Conservation (phyloP, 495 filamentous ascomycete genomes). For the Thermothielavioides terrestris region DNA sequence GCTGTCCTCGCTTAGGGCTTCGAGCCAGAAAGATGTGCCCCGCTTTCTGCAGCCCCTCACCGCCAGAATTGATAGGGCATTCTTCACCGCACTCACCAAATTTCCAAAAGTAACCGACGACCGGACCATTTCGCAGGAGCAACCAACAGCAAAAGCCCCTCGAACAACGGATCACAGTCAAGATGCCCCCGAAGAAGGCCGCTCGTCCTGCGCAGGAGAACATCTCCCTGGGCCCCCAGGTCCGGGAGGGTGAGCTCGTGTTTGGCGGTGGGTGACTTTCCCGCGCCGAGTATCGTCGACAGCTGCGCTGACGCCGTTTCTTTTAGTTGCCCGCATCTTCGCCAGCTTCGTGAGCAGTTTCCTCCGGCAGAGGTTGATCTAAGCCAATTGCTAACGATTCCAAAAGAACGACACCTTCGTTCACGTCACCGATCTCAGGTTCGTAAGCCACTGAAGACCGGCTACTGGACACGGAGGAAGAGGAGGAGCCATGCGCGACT, state of each 20-base stretch:
- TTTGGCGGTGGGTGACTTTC: constrained; percentile 53
- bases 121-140: constrained; percentile 8
- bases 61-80: constrained; percentile 24
- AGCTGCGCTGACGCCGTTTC: constrained; percentile 3
- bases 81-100: constrained; percentile 23
- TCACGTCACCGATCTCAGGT: constrained; percentile 98
- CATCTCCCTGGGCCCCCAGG: constrained; percentile 91
- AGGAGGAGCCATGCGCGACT: constrained; percentile 7
- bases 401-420: constrained; percentile 53
- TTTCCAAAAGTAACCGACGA: constrained; percentile 15
- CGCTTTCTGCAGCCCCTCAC: constrained; percentile 19
- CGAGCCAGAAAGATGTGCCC: constrained; percentile 9
- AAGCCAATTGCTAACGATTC: constrained; percentile 1
- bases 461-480: not conserved
- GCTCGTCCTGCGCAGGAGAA: constrained; percentile 78
- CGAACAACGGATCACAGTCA: constrained; percentile 31
- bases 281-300: not conserved
- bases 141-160: constrained; percentile 17
- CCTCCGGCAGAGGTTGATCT: not conserved
- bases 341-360: constrained; percentile 50
- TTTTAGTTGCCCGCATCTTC: constrained; percentile 89
- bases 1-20: constrained; percentile 29
- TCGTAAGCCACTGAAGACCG: constrained; percentile 40
- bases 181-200: constrained; percentile 80
- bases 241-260: constrained; percentile 72